A percentile compares a stretch with the other conserved stretches of the same genome.
These are phyloP conservation scores for Dichomitus squalens DNA, from an alignment of 1,284 basidiomycete genomes.

Conservation along the genomic window DNA sequence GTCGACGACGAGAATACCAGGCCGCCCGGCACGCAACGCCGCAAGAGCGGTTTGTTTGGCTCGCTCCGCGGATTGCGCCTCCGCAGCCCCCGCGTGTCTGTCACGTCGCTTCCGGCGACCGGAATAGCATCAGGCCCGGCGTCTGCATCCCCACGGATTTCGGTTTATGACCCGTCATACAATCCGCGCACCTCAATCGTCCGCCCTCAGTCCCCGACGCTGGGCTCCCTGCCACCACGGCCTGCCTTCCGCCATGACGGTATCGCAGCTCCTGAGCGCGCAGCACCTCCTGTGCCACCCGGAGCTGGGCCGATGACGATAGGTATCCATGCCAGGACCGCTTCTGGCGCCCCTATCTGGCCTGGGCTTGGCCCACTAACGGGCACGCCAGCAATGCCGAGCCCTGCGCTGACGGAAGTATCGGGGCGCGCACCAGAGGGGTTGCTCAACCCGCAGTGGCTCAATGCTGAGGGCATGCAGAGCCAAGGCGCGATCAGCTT, in stretches of 20 bases:
- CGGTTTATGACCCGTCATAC: conserved; percentile 4
- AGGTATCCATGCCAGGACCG: conserved; percentile 1
- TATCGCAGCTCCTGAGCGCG: conserved; percentile 10
- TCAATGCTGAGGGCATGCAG: conserved; percentile 29
- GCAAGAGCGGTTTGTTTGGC: conserved; percentile 25
- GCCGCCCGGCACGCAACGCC: neutral
- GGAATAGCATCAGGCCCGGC: neutral
- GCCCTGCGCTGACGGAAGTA: conserved; percentile 39
- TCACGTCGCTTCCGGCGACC: conserved; percentile 3
- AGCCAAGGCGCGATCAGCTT: conserved; percentile 41
- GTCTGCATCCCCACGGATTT: conserved; percentile 2
- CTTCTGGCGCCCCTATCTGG: conserved; percentile 18
- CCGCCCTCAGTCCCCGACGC: conserved; percentile 22
- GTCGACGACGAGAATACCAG: conserved; percentile 10
- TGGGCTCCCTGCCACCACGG: conserved; percentile 19
- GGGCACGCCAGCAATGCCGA: conserved; percentile 30
- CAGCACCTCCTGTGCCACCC: neutral
- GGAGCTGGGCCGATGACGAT: neutral
- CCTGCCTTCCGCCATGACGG: conserved; percentile 5
- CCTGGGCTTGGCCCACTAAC: conserved; percentile 17
- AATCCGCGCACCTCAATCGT: conserved; percentile 13
- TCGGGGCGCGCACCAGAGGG: conserved; percentile 36
- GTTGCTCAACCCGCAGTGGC: conserved; percentile 39
- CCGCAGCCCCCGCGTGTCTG: conserved; percentile 12
- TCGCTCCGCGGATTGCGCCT: conserved; percentile 25